phyloP scores from a whole-genome alignment of 2,329 filamentous ascomycete species.

The Alternaria alternata region DNA sequence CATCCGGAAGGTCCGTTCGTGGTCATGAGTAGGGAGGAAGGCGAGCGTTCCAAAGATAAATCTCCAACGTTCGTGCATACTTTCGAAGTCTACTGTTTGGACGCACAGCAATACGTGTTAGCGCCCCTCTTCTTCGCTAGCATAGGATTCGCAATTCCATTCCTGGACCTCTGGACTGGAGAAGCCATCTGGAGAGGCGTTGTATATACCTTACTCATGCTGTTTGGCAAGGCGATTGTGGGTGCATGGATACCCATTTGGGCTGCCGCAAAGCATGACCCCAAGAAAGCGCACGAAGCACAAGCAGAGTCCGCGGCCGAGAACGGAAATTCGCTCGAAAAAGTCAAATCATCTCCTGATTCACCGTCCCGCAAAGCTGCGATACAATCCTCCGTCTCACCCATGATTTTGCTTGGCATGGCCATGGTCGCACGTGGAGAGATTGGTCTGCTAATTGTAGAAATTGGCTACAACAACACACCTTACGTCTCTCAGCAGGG shows the following conservation, averaged over 20 bases:
- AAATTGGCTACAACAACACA: constrained; percentile 41
- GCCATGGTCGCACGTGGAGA: constrained; percentile 41
- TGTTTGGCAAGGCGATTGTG: constrained; percentile 25
- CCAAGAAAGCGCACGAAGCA: constrained; percentile 14
- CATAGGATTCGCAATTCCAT: constrained; percentile 43
- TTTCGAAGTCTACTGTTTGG: constrained; percentile 55
- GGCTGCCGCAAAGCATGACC: constrained; percentile 10
- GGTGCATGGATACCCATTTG: constrained; percentile 21
- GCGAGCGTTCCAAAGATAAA: constrained; percentile 36
- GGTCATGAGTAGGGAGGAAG: constrained; percentile 34
- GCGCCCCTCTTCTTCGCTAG: constrained; percentile 42
- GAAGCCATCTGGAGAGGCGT: constrained; percentile 39
- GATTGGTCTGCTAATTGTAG: constrained; percentile 40
- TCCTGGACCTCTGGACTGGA: constrained; percentile 40
- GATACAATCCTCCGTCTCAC: constrained; percentile 13
- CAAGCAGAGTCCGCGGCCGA: neutral
- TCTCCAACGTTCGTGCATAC: constrained; percentile 42
- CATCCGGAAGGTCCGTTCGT: constrained; percentile 31
- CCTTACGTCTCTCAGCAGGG: constrained; percentile 32
- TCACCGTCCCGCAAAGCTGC: constrained; percentile 13
- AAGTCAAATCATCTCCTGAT: constrained; percentile 9
- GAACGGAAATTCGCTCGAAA: neutral
- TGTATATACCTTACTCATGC: constrained; percentile 40
- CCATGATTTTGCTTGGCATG: constrained; percentile 29
- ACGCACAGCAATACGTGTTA: constrained; percentile 52